Base-by-base conservation (phyloP, 2,329 filamentous ascomycete genomes). In the Tolypocladium inflatum region DNA sequence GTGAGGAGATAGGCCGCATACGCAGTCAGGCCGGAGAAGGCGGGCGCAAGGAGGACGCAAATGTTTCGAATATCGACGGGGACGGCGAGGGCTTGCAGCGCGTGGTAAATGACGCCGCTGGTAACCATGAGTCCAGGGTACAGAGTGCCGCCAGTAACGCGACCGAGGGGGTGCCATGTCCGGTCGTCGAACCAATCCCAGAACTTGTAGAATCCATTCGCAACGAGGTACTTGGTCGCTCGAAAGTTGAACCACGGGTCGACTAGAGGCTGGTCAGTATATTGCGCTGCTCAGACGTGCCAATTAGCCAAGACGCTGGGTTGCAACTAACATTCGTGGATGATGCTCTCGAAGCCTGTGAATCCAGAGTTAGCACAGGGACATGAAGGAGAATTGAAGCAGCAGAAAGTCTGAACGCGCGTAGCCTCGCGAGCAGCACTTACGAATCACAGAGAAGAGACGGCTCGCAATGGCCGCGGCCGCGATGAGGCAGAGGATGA, bases 181-280 rank as follows among this genome's bases (percentile, higher is more conserved):
- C 94, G 87, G 80, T 99, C 94, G 76, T 99, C 94, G 71, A 99
- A 99, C 94, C 94, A 99, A 74, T 99, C 93, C 94, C 94, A 99
- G 74, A 99, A 99, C 74, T 89, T 91, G 76, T 96, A 95, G 78
- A 99, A 97, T 68, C 94, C 94, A 86, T 99, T 85, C 71, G 93
- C 85, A 58, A 99, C 90, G 58, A 99, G 84, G 71, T 99, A 97
- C 77, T 97, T 97, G 58, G 94, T 97, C 65, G 94, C 94, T 75
- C 94, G 84, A 77, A 99, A 99, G 77, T 99, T 99, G 80, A 99
- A 99, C 94, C 94, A 99, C 41, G 94, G 94, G 77, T 99, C 94
- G 78, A 99, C 93, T 99, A 71, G 51, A 69, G 55, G 48, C 64
- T 26, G 33, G 65, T 71, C 64, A 71, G 69, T 62, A 67, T 55